Evolutionary conservation across 805 yeast genomes (phyloP), one percentile per base, ranked within the genome.

Genomic region (Suhomyces faveliae): DNA sequence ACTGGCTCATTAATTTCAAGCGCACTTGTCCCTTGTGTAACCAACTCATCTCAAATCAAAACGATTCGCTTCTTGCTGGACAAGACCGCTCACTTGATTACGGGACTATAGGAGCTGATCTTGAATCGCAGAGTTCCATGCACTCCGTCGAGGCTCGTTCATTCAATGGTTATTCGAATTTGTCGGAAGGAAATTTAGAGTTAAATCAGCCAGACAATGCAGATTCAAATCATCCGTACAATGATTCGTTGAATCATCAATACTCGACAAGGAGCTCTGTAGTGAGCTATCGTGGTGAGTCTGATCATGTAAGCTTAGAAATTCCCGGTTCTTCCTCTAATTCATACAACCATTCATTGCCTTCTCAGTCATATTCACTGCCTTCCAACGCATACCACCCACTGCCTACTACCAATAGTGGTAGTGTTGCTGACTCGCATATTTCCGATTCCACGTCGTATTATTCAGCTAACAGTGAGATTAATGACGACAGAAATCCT

Each of bases 11-110:
- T 12, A 69, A 71, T 51, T 78, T 80, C 55, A 70, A 76, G 45
- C 70, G 79, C 48, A 66, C 70, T 29, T 83, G 87, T 55, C 87
- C 87, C 2, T 73, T 83, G 47, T 83, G 87, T 63, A 80, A 80
- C 30, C 37, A 43, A 5, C 35, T 41, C n/a, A 43, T 47, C 4
- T 15, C 29, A 2, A 21, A 17, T 9, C 39, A 20, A 10, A 27
- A 40, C 12, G 41, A 47, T 12, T 27, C 45, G 38, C 45, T 46
- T 29, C 59, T 61, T 53, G 57, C 53, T 15, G 58, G 55, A 39
- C 56, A 51, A 38, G 52, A 48, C 27, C 37, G 39, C 3, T 43
- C 45, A 9, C 46, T 50, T 19, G 47, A 46, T 30, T 63, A 63
- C 44, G 69, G 70, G 2, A 62, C 65, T 45, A 42, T 57, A 1